Conservation (phyloP, 2,329 filamentous ascomycete species). For the Monilinia vaccinii-corymbosi region DNA sequence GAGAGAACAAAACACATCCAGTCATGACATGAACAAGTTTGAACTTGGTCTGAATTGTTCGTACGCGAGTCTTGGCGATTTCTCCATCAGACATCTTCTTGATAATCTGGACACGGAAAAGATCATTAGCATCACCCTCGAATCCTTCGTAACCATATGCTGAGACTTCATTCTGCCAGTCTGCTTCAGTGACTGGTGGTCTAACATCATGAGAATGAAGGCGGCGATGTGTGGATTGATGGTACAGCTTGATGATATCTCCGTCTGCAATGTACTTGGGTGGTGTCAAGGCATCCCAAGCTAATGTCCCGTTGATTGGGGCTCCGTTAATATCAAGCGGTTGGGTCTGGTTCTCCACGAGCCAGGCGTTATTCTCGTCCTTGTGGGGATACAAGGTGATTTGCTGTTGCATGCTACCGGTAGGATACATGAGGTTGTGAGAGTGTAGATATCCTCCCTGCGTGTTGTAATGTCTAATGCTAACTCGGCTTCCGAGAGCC, state of each 20-base stretch:
- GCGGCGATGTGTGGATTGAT: conserved; percentile 72
- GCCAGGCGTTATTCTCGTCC: conserved; percentile 94
- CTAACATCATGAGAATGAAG: conserved; percentile 95
- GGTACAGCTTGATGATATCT: conserved; percentile 72
- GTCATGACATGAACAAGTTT: conserved; percentile 94
- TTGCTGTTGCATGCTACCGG: conserved; percentile 96
- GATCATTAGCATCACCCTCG: conserved; percentile 90
- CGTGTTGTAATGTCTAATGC: conserved; percentile 88
- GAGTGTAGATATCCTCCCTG: conserved; percentile 97
- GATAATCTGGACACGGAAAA: conserved; percentile 90
- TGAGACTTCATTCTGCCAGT: conserved; percentile 94
- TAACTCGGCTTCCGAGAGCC: conserved; percentile 76
- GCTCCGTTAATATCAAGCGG: conserved; percentile 69
- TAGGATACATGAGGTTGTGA: conserved; percentile 94
- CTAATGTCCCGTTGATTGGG: conserved; percentile 68
- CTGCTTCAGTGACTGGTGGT: conserved; percentile 72
- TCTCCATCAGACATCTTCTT: conserved; percentile 76
- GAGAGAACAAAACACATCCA: conserved; percentile 89
- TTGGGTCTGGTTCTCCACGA: conserved; percentile 93
- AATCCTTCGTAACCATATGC: conserved; percentile 98
- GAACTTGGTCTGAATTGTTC: conserved; percentile 96
- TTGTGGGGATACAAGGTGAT: conserved; percentile 98
- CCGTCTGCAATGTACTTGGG: conserved; percentile 67
- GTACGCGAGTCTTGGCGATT: conserved; percentile 71
- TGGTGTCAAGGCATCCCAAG: conserved; percentile 70